Conservation (phyloP, 1,139 yeast genomes). For the Geotrichum histeridarum region DNA sequence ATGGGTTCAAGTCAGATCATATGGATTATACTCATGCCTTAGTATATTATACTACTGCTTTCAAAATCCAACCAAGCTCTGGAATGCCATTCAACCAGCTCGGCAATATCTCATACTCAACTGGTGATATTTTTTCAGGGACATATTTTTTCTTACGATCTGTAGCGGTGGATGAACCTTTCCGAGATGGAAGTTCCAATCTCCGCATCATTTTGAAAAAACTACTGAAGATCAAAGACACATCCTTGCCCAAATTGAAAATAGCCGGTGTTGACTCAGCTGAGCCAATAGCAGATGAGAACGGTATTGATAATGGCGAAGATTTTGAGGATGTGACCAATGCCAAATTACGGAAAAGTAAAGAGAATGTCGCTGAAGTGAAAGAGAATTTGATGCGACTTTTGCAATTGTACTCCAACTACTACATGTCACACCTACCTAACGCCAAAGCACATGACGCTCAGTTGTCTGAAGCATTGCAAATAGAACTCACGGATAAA, state of each 20-base stretch:
- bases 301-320: not conserved
- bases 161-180: constrained; percentile 19
- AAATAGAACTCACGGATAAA: constrained; percentile 17
- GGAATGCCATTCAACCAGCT: constrained; percentile 20
- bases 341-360: not conserved
- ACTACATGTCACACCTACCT: constrained; percentile 12
- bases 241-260: not conserved
- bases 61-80: constrained; percentile 20
- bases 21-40: constrained; percentile 22
- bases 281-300: constrained; percentile 14
- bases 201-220: constrained; percentile 17
- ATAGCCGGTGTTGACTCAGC: constrained; percentile 3
- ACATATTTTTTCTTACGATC: constrained; percentile 19
- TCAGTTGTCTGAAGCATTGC: not conserved
- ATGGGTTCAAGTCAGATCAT: not conserved
- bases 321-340: not conserved
- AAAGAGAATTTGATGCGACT: constrained; percentile 15
- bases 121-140: constrained; percentile 20
- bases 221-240: constrained; percentile 12
- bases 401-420: constrained; percentile 14
- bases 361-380: constrained; percentile 7
- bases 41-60: constrained; percentile 25
- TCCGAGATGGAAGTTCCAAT: constrained; percentile 16
- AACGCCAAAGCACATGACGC: not conserved
- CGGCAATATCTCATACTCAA: constrained; percentile 19